phyloP scores from a whole-genome alignment of 2,329 filamentous ascomycete genomes.

The Aspergillus sp. region DNA sequence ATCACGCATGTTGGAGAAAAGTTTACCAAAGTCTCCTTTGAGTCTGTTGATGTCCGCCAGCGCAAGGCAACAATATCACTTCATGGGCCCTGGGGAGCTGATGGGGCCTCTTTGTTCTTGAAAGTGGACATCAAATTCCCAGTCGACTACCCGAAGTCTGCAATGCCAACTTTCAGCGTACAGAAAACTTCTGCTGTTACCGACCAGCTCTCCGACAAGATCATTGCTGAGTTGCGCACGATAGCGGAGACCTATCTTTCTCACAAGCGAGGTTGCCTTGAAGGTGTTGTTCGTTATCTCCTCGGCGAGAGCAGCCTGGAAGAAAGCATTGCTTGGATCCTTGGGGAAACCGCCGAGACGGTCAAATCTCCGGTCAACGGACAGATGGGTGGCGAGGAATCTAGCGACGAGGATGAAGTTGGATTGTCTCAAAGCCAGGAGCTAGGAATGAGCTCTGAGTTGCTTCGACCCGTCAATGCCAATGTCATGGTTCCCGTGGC shows the following conservation, averaged over 20 bases:
- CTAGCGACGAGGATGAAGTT: conserved; percentile 75
- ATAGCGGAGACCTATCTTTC: conserved; percentile 57
- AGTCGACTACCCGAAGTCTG: conserved; percentile 52
- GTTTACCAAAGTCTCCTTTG: conserved; percentile 61
- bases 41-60: conserved; percentile 56
- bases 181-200: conserved; percentile 60
- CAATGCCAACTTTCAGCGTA: conserved; percentile 53
- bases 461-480: conserved; percentile 56
- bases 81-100: conserved; percentile 59
- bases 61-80: conserved; percentile 57
- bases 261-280: conserved; percentile 57
- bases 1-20: conserved; percentile 61
- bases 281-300: conserved; percentile 61
- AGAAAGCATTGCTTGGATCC: conserved; percentile 53
- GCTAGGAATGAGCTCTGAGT: conserved; percentile 51
- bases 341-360: conserved; percentile 58
- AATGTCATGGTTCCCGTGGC: conserved; percentile 65
- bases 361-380: conserved; percentile 44
- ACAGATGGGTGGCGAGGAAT: conserved; percentile 67
- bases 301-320: conserved; percentile 59
- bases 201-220: conserved; percentile 48
- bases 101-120: conserved; percentile 54
- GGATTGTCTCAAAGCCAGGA: conserved; percentile 44
- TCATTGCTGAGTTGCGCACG: conserved; percentile 52
- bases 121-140: conserved; percentile 61